Evolutionary conservation across 257 asterid species (phyloP), one percentile per base, ranked within the genome.

Genomic region (Solanum sejunctum): DNA sequence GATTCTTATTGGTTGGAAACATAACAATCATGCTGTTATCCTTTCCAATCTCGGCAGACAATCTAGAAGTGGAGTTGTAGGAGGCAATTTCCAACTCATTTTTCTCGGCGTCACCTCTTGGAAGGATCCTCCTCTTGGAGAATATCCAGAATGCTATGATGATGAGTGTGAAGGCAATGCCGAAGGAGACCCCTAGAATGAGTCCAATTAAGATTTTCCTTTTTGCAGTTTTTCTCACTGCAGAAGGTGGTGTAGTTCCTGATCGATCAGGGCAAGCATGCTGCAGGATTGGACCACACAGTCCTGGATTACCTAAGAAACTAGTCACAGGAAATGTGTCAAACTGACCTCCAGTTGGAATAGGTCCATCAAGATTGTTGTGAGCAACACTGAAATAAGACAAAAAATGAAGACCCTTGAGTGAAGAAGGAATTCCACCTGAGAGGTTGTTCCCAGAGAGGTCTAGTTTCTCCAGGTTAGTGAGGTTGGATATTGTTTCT

Each of bases 321-420:
- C 97, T 96, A 41, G 93, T 55, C 60, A 13, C 85, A 1, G 97
- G 91, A 85, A 96, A 96, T 12, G 99, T 96, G 85, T 95, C 94
- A 58, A 96, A 96, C 91, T 96, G 99, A 36, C 97, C 96, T 64
- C 99, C 99, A 6, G 86, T 84, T 12, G 99, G 99, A 54, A 96
- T 86, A 45, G 94, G 91, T 49, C 99, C 99, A 87, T 93, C 90
- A 52, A 96, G 98, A 86, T 92, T 67, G 86, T 96, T 96, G 88
- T 89, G 8, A 58, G 99, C 98, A 47, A 96, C 98, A 45, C 90
- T 95, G 90, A 96, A 96, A 61, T 87, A 93, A 45, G 99, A 96
- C 88, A 96, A 77, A 83, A 96, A 96, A 86, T 95, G 90, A 85
- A 96, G 99, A 85, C 84, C 91, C 84, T 85, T 86, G 54, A 96